These are phyloP conservation scores for Rosa lucieae DNA, from an alignment of 306 rosid species.

Conservation along the genomic window DNA sequence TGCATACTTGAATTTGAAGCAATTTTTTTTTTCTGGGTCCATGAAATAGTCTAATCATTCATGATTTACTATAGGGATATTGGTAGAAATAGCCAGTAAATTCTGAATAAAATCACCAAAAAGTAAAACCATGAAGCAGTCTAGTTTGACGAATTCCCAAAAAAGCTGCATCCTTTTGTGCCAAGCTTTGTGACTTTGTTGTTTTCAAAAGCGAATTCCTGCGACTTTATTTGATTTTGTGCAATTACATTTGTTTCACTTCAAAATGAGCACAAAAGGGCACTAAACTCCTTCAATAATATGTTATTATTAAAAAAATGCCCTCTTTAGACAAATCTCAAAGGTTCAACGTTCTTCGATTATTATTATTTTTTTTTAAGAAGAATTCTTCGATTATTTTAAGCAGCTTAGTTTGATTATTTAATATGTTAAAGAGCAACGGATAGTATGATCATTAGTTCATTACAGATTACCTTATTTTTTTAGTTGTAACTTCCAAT, in stretches of 20 bases:
- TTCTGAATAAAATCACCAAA: neutral
- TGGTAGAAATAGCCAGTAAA: neutral
- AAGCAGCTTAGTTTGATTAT: neutral
- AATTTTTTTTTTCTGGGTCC: neutral
- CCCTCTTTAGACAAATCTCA: constrained; percentile 1
- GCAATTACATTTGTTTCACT: constrained; percentile 17
- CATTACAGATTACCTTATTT: neutral
- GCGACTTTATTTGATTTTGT: neutral
- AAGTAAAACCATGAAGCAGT: constrained; percentile 7
- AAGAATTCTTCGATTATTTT: neutral
- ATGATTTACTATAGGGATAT: constrained; percentile 4
- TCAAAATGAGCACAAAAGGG: neutral
- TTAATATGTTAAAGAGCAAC: neutral
- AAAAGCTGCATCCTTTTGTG: constrained; percentile 23
- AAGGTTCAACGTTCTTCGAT: neutral
- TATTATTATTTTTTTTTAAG: too few species aligned
- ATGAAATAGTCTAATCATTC: constrained; percentile 3
- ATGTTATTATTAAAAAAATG: neutral
- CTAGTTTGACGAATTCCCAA: constrained; percentile 23
- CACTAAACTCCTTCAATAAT: neutral
- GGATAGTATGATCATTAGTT: constrained; percentile 4
- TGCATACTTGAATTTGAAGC: neutral
- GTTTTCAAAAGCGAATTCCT: constrained; percentile 1
- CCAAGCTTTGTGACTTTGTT: neutral
- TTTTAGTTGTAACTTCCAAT: constrained; percentile 2